Evolutionary conservation across 148 eudicot genomes (phyloP).

Genomic region (Dianthus caryophyllus): DNA sequence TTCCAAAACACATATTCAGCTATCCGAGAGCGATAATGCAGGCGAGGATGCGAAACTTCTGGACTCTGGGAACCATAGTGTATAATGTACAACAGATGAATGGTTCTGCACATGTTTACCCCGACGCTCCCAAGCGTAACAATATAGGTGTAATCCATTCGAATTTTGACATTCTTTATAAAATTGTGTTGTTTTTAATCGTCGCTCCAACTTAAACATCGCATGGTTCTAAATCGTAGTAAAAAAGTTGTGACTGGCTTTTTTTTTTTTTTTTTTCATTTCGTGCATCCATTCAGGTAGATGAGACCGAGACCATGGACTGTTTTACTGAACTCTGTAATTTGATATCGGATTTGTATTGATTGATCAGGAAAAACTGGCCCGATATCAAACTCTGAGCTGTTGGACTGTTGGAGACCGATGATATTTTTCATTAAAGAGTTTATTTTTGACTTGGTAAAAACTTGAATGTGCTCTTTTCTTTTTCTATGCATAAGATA

Average conservation of each 20-base stretch:
- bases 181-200: not conserved
- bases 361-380: too few species aligned
- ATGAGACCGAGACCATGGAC: too few species aligned
- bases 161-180: slow-evolving; percentile 18
- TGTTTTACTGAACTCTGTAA: too few species aligned
- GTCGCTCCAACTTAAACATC: not conserved
- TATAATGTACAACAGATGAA: slow-evolving; percentile 26
- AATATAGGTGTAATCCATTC: slow-evolving; percentile 11
- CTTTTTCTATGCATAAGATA: too few species aligned
- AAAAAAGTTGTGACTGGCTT: not conserved
- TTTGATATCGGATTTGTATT: too few species aligned
- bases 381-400: too few species aligned
- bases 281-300: too few species aligned
- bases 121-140: not conserved
- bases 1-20: slow-evolving; percentile 48
- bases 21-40: slow-evolving; percentile 45
- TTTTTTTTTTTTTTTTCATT: too few species aligned
- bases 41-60: slow-evolving; percentile 69
- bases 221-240: not conserved
- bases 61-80: slow-evolving; percentile 47
- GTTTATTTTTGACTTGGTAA: too few species aligned
- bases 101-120: not conserved
- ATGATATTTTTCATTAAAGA: too few species aligned
- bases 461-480: too few species aligned
- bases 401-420: too few species aligned